phyloP scores from a whole-genome alignment of 495 filamentous ascomycete species.

The Hypoxylon trugodes region DNA sequence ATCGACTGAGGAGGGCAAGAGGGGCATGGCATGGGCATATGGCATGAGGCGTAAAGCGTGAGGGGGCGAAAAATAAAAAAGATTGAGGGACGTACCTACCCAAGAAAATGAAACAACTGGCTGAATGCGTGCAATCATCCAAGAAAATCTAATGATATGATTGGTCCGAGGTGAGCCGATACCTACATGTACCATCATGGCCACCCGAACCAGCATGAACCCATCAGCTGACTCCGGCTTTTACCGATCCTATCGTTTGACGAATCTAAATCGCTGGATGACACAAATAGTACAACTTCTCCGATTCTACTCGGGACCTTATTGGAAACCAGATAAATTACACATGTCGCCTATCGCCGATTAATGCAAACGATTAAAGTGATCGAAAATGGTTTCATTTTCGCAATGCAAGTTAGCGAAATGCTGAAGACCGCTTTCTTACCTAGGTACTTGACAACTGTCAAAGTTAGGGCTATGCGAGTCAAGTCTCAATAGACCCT shows the following conservation, averaged over 20 bases:
- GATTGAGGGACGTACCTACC: too few relatives aligned
- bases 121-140: constrained; percentile 31
- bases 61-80: constrained; percentile 20
- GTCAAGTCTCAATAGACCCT: constrained; percentile 12
- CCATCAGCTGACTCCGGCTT: constrained; percentile 36
- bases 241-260: constrained; percentile 22
- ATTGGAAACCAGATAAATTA: too few relatives aligned
- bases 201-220: constrained; percentile 23
- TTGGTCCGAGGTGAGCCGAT: not conserved
- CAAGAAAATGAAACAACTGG: constrained; percentile 26
- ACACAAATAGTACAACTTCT: not conserved
- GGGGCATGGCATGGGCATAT: too few relatives aligned
- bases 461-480: constrained; percentile 3
- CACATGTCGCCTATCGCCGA: too few relatives aligned
- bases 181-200: constrained; percentile 5
- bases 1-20: too few relatives aligned
- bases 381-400: too few relatives aligned
- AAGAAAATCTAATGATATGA: not conserved
- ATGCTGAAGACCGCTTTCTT: too few relatives aligned
- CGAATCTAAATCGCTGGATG: constrained; percentile 5
- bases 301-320: too few relatives aligned
- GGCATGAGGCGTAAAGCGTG: too few relatives aligned
- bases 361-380: too few relatives aligned
- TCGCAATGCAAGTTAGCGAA: too few relatives aligned
- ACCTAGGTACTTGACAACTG: not conserved